Evolutionary conservation across 2,329 filamentous ascomycete genomes (phyloP), one percentile per base, ranked within the genome.

Genomic region (Pleurostoma richardsiae): DNA sequence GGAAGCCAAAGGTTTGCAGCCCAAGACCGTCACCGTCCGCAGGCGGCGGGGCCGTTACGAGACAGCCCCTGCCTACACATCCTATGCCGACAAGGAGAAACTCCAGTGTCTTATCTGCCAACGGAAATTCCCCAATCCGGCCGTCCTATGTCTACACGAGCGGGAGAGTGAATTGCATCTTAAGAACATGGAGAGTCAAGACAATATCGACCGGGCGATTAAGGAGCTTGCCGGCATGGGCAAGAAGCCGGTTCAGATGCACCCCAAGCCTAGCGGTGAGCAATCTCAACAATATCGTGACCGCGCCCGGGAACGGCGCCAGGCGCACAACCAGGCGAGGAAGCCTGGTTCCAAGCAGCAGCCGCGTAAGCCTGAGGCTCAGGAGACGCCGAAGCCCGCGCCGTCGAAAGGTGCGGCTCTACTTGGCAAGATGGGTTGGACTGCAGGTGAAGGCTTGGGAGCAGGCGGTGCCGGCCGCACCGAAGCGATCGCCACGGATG

Each of bases 381-480:
- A 62, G 26, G 56, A 59, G 31, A 53, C 59, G 30, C 54, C 63
- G 28, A 62, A 65, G 51, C 49, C 60, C 39, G 41, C 56, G 39
- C 54, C 65, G 11, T 58, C 80, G 33, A 87, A 85, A 62, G 83
- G 84, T 10, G 82, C 82, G 0, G 79, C 80, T 3, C 73, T 88
- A 58, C 70, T 89, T 38, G 80, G 82, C 38, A 88, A 88, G 69
- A 86, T 87, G 80, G 85, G 85, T 29, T 88, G 84, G 84, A 80
- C 70, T 27, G 70, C 74, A 1, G 85, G 85, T 6, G 72, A 76
- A 47, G 84, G 85, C 0, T 69, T 88, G 4, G 85, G 85, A 3
- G 81, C 77, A 0, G 74, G 77, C 41, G 81, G 80, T 5, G 74
- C 74, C 5, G 85, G 85, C 0, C 73, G 79, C 40, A 85, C 79